Evolutionary conservation across 108 stramenopile genomes (phyloP), one percentile per base, ranked within the genome.

Genomic region (Skeletonema menzelii): DNA sequence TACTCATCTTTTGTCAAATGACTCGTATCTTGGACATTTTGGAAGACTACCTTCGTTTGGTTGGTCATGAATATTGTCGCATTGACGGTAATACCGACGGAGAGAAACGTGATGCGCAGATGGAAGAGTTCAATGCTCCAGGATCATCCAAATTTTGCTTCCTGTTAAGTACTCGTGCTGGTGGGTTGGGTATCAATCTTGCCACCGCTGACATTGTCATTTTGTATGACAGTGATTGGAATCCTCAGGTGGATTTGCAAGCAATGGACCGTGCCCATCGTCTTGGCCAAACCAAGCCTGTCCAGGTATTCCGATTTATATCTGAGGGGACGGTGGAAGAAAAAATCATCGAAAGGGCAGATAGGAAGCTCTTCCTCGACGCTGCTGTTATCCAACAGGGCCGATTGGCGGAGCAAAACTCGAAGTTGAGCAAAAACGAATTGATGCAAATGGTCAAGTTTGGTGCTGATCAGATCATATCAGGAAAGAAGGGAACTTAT

Each of bases 341-440:
- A 78, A 98, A 98, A 75, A 97, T 99, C 59, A 97, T 99, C 7
- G 98, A 99, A 81, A 92, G 99, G 42, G 99, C 99, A 10, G 97
- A 99, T 71, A 91, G 97, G 65, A 99, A 99, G 85, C 96, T 99
- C 17, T 98, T 99, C 74, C 95, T 99, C 17, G 99, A 99, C 83
- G 98, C 99, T 20, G 98, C 97, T 26, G 98, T 99, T 27, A 98
- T 99, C 75, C 98, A 99, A 85, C 98, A 98, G 80, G 97, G 95
- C 7, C 86, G 96, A 27, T 77, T 99, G 17, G 92, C 93, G 15
- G 96, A 99, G 69, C 90, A 97, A 71, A 83, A 97, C 81, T 76
- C 86, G 20, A 82, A 88, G 19, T 76, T 97, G 40, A 87, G 86
- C 75, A 97, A 98, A 83, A 89, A 88, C 27, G 99, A 99, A 59